phyloP scores from a whole-genome alignment of 106 monocot genomes.

The Iris macrosiphon region DNA sequence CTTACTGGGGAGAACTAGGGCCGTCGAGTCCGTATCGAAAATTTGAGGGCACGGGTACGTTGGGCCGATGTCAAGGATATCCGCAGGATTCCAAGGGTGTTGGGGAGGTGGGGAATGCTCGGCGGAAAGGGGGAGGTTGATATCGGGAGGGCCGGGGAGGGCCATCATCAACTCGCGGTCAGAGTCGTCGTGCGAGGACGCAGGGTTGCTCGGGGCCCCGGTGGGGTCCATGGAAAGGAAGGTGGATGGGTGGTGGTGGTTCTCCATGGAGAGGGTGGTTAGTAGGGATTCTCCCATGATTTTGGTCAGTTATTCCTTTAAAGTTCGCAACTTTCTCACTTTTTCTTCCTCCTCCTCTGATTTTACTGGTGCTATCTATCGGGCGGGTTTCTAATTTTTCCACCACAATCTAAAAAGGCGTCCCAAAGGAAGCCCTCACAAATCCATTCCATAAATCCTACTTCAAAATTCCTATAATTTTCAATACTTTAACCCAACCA shows the following conservation, averaged over 20 bases:
- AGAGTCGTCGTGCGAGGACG: constrained; percentile 12
- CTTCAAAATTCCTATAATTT: not conserved
- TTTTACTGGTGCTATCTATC: constrained; percentile 7
- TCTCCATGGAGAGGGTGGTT: constrained; percentile 38
- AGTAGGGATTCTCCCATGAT: constrained; percentile 40
- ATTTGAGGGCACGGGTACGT: not conserved
- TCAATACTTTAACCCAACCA: not conserved
- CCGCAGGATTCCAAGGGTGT: constrained; percentile 10
- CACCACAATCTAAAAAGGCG: constrained; percentile 4
- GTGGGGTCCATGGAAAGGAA: constrained; percentile 38
- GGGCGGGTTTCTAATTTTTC: constrained; percentile 1
- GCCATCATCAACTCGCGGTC: constrained; percentile 16
- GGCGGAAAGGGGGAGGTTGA: constrained; percentile 53
- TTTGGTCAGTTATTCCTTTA: not conserved
- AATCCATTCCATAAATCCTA: constrained; percentile 14
- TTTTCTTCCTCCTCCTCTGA: not conserved
- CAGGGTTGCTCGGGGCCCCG: not conserved
- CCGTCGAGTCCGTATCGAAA: constrained; percentile 2
- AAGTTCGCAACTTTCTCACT: constrained; percentile 2
- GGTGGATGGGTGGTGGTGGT: constrained; percentile 40
- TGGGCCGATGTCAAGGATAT: constrained; percentile 18
- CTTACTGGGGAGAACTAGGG: constrained; percentile 7
- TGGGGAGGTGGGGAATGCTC: constrained; percentile 36
- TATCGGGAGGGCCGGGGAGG: constrained; percentile 48
- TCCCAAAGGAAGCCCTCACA: constrained; percentile 10